Percentiles rank a stretch among this genome's conserved stretches.
phyloP scores from a whole-genome alignment of 345 rosid species.

The Syzygium oleosum region DNA sequence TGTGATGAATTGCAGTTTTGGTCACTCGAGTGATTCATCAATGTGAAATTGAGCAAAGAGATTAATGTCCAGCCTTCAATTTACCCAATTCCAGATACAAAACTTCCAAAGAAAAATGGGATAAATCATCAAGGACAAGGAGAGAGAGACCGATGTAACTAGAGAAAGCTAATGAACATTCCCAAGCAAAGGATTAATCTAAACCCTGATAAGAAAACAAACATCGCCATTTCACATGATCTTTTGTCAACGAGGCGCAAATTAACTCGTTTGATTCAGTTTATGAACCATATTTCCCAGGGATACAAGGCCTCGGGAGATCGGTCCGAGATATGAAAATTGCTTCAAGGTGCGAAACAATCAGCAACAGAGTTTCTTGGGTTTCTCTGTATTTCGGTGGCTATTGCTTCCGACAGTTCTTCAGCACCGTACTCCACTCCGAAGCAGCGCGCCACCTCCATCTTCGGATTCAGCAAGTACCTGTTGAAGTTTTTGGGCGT shows the following conservation, averaged over 20 bases:
- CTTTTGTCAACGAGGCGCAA: background rate
- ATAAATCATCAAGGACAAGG: background rate
- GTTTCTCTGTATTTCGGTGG: constrained; percentile 35
- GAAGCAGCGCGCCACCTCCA: constrained; percentile 74
- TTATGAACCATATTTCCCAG: background rate
- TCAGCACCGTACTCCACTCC: constrained; percentile 65
- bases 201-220: background rate
- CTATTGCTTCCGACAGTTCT: constrained; percentile 50
- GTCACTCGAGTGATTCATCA: background rate
- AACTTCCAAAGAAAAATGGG: background rate
- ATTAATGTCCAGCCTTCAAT: background rate
- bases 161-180: background rate
- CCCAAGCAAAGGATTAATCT: background rate
- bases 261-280: background rate
- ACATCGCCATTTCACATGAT: background rate
- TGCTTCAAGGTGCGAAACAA: background rate
- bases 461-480: constrained; percentile 73
- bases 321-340: background rate
- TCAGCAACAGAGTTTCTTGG: background rate
- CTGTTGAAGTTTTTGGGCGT: constrained; percentile 17
- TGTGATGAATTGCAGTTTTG: background rate
- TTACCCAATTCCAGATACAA: background rate
- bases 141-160: background rate
- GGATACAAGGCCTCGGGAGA: background rate
- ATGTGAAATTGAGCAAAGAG: background rate